Conservation (phyloP, 108 stramenopile species). For the Parmales sp. region DNA sequence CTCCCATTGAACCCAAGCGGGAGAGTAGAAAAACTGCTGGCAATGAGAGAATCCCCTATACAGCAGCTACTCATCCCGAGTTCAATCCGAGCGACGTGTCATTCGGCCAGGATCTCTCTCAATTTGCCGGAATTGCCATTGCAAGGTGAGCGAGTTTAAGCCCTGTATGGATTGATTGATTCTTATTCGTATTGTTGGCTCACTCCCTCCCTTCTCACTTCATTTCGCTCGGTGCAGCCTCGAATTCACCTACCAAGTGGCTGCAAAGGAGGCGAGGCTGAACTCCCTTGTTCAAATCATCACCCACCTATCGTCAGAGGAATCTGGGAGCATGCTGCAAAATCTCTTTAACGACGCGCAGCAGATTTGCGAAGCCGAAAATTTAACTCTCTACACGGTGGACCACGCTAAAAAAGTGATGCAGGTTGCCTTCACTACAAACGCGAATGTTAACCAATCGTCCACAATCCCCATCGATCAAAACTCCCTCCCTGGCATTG, state of each 20-base stretch:
- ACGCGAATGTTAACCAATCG: neutral
- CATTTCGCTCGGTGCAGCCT: no score
- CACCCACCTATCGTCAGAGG: neutral
- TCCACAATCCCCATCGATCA: neutral
- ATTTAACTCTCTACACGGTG: neutral
- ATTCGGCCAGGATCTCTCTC: neutral
- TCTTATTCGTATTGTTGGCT: no score
- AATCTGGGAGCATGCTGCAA: neutral
- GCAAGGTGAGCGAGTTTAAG: no score
- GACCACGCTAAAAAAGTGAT: neutral
- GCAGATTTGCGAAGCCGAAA: neutral
- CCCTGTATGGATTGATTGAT: no score
- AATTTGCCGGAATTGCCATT: neutral
- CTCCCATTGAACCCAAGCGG: no score
- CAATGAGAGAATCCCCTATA: no score
- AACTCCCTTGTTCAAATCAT: neutral
- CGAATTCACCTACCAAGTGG: neutral
- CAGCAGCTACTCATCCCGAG: no score
- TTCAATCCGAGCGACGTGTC: neutral
- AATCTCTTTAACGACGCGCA: neutral
- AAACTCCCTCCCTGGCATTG: neutral
- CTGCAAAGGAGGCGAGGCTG: neutral
- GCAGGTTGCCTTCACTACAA: neutral
- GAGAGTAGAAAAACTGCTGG: no score
- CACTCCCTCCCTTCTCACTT: no score